phyloP scores from a whole-genome alignment of 306 rosid species.

The Acacia melanoxylon region DNA sequence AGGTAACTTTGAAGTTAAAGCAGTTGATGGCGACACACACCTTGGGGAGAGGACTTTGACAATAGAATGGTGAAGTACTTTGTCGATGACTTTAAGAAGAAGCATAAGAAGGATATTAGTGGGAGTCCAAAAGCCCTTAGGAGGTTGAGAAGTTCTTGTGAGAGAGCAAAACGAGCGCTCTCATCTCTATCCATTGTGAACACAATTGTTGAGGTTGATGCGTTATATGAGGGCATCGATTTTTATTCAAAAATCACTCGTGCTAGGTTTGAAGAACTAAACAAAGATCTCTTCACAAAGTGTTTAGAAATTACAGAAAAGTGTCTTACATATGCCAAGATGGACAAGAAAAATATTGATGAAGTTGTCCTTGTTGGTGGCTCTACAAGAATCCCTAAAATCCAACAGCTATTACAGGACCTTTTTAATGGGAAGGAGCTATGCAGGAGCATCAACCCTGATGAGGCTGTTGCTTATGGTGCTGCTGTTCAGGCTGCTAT shows the following conservation, averaged over 20 bases:
- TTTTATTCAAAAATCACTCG: neutral
- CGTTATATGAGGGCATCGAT: neutral
- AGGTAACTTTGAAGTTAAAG: neutral
- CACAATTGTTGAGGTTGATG: neutral
- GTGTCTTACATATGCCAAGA: neutral
- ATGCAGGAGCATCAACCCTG: neutral
- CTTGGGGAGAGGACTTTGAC: constrained; percentile 16
- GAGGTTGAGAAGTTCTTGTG: neutral
- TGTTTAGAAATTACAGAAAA: neutral
- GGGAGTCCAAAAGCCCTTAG: too few relatives aligned
- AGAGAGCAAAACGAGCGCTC: neutral
- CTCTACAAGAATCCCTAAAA: neutral
- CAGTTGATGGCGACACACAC: constrained; percentile 21
- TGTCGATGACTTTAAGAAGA: neutral
- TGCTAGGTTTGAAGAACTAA: neutral
- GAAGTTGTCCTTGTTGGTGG: neutral
- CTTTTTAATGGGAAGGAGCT: neutral
- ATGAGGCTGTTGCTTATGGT: neutral
- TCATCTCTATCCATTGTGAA: neutral
- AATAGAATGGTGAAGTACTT: constrained; percentile 14
- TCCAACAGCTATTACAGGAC: neutral
- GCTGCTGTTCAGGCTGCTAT: neutral
- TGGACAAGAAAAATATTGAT: neutral
- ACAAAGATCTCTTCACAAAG: neutral
- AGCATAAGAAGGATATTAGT: too few relatives aligned